These are phyloP conservation scores for Cephalotrichum gorgonifer DNA, from an alignment of 2,329 filamentous ascomycete species.

Conservation along the genomic window DNA sequence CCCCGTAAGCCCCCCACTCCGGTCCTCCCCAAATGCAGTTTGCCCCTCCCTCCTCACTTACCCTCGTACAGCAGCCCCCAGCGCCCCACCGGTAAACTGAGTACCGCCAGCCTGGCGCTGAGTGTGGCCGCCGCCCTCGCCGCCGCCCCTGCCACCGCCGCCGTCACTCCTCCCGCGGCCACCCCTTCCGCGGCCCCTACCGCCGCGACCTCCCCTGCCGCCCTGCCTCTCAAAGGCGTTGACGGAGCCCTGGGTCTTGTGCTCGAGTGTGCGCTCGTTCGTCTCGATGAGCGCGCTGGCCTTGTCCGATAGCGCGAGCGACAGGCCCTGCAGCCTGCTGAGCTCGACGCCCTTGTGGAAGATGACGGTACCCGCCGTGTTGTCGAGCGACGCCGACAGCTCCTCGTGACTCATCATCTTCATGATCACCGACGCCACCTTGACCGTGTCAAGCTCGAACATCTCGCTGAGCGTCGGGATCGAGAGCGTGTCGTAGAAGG, in stretches of 20 bases:
- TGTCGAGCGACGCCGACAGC: conserved; percentile 88
- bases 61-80: conserved; percentile 58
- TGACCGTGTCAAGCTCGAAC: conserved; percentile 88
- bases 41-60: conserved; percentile 19
- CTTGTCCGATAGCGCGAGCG: conserved; percentile 91
- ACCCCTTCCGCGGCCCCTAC: conserved; percentile 53
- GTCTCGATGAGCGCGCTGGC: conserved; percentile 90
- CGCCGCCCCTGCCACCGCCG: conserved; percentile 47
- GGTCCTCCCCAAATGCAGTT: neutral
- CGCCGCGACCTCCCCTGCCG: conserved; percentile 56
- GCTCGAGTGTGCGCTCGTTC: conserved; percentile 95
- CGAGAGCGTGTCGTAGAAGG: conserved; percentile 95
- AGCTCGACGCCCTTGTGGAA: conserved; percentile 99
- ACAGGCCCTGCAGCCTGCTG: conserved; percentile 87
- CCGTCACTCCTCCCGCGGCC: conserved; percentile 36
- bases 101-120: conserved; percentile 63
- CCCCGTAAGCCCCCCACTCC: neutral
- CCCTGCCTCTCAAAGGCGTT: conserved; percentile 94
- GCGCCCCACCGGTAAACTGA: conserved; percentile 71
- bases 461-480: conserved; percentile 77
- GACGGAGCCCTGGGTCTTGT: conserved; percentile 88
- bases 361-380: conserved; percentile 94
- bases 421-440: conserved; percentile 90
- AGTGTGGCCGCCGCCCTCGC: conserved; percentile 44
- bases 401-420: conserved; percentile 99